A percentile compares a stretch with the other conserved stretches of the same genome.
Evolutionary conservation across 441 rosid genomes (phyloP).

Genomic region (Populus trichocarpa): DNA sequence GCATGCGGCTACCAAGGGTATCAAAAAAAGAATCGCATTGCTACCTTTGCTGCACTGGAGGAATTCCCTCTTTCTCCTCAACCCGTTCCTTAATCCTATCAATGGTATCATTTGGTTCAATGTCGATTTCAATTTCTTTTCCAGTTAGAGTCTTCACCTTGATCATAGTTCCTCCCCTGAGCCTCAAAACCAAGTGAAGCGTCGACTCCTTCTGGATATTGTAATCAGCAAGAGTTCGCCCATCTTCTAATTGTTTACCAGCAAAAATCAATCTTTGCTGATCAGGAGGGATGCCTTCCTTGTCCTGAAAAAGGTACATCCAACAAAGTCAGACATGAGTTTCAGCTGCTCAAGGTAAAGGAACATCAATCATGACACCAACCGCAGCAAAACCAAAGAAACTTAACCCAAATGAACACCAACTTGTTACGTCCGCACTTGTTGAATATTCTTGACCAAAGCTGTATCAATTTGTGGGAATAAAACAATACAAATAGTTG

Average conservation of each 20-base stretch:
- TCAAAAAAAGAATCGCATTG: constrained; percentile 77
- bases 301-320: constrained; percentile 48
- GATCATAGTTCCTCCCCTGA: constrained; percentile 95
- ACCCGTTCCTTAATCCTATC: constrained; percentile 93
- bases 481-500: too few species aligned
- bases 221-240: constrained; percentile 82
- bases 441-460: background rate
- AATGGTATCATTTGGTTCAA: constrained; percentile 87
- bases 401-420: too few species aligned
- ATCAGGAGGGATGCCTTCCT: constrained; percentile 90
- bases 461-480: background rate
- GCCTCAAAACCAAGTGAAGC: constrained; percentile 88
- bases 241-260: constrained; percentile 92
- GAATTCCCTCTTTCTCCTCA: constrained; percentile 98
- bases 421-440: background rate
- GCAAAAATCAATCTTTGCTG: constrained; percentile 90
- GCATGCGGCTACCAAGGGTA: background rate
- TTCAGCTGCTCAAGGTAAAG: background rate
- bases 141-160: constrained; percentile 96
- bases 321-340: background rate
- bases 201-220: constrained; percentile 91
- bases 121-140: constrained; percentile 88
- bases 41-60: constrained; percentile 96
- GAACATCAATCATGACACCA: background rate
- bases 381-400: too few species aligned